These are phyloP conservation scores for Phytophthora pseudosyringae DNA, from an alignment of 352 stramenopile species.

Conservation along the genomic window DNA sequence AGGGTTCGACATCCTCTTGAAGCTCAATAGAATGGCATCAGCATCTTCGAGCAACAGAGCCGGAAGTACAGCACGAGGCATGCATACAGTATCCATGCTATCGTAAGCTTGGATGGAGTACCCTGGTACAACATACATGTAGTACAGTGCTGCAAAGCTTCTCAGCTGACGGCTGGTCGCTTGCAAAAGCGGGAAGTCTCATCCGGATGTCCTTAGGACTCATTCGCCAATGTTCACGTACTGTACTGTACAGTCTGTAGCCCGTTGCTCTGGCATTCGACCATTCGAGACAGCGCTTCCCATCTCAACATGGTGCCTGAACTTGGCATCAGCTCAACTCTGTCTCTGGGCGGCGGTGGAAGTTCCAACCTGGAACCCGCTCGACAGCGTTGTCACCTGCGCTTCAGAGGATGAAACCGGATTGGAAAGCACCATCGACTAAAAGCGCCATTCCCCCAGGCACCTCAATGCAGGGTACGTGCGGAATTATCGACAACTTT, in stretches of 20 bases:
- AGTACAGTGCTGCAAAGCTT: conserved; percentile 18
- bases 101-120: too few species aligned
- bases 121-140: not conserved
- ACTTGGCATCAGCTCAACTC: conserved; percentile 9
- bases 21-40: conserved; percentile 8
- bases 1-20: conserved; percentile 12
- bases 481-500: not conserved
- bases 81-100: too few species aligned
- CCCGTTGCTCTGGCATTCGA: too few species aligned
- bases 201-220: conserved; percentile 14
- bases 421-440: conserved; percentile 14
- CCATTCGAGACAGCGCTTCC: conserved; percentile 11
- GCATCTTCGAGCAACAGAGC: conserved; percentile 7
- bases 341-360: not conserved
- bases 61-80: conserved; percentile 1
- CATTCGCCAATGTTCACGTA: conserved; percentile 2
- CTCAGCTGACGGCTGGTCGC: conserved; percentile 7
- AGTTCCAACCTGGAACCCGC: conserved; percentile 5
- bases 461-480: not conserved
- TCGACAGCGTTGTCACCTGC: conserved; percentile 24
- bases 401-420: not conserved
- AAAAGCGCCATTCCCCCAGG: conserved; percentile 7
- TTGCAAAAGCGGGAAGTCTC: conserved; percentile 20
- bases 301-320: conserved; percentile 14
- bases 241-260: too few species aligned